Evolutionary conservation across 371 early-diverging fungal species (phyloP), one percentile per base, ranked within the genome.

Genomic region (Mucor sp.): DNA sequence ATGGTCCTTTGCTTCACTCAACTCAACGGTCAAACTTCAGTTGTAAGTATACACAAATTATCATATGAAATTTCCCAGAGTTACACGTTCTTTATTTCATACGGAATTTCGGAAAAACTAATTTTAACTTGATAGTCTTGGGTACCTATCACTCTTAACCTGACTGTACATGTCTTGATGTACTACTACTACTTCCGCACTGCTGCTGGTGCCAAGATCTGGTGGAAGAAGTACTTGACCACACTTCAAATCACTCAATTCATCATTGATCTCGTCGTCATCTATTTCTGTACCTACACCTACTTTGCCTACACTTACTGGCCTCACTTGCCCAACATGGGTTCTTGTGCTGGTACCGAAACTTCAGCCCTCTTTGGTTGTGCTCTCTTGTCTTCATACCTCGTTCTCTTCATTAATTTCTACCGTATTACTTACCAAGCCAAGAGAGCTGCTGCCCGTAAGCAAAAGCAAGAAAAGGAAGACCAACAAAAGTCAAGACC

Each of bases 211-310:
- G 89, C 86, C 77, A 87, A 88, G 77, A 87, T 94, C 72, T 95
- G 95, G 95, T 95, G 95, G 95, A 96, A 96, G 87, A 90, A 92
- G 73, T 89, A 92, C 74, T 83, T 96, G 64, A 96, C 96, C 37
- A 92, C 94, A 11, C 78, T 95, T 70, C 96, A 96, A 80, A 96
- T 96, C 70, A 76, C 84, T 66, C 96, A 96, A 82, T 96, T 96
- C 65, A 85, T 96, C 61, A 89, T 94, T 60, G 96, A 95, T 74
- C 82, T 91, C 67, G 84, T 81, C 30, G 78, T 89, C 68, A 88
- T 91, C 77, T 93, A 93, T 77, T 92, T 89, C 81, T 90, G 91
- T 77, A 79, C 93, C 61, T 94, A 94, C 83, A 92, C 90, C 64
- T 90, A 91, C 77, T 92, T 93, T 65, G 83, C 90, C 60, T 82